A percentile compares a stretch with the other conserved stretches of the same genome.
These are phyloP conservation scores for Fragilariopsis cylindrus DNA, from an alignment of 108 stramenopile species.

Conservation along the genomic window DNA sequence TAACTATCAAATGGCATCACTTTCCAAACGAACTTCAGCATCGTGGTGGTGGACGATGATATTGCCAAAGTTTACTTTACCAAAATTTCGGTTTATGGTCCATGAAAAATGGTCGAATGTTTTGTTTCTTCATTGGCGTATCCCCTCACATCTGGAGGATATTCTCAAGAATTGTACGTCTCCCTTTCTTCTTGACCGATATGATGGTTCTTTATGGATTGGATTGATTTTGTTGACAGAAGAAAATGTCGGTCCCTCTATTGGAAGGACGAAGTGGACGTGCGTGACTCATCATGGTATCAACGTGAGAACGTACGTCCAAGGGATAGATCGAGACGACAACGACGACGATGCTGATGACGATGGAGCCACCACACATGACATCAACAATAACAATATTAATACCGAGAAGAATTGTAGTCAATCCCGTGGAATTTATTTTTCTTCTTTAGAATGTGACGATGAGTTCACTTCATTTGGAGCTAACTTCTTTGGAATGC, in stretches of 20 bases:
- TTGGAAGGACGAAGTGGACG: conserved; percentile 4
- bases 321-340: neutral
- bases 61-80: neutral
- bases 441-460: conserved; percentile 18
- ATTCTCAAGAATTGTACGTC: neutral
- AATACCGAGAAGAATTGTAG: neutral
- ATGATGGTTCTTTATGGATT: conserved; percentile 8
- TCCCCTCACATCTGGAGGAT: conserved; percentile 7
- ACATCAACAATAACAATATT: neutral
- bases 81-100: neutral
- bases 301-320: conserved; percentile 20
- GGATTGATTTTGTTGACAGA: conserved; percentile 16
- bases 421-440: conserved; percentile 11
- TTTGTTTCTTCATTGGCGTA: conserved; percentile 17
- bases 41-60: too few relatives aligned
- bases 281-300: conserved; percentile 15
- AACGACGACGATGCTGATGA: neutral
- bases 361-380: neutral
- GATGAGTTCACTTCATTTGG: conserved; percentile 14
- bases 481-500: conserved; percentile 17
- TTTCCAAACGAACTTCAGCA: too few relatives aligned
- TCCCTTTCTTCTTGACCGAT: conserved; percentile 18
- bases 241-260: conserved; percentile 7
- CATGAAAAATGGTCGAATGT: conserved; percentile 17
- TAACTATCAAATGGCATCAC: too few relatives aligned